These are phyloP conservation scores for Glaciozyma antarctica DNA, from an alignment of 768 basidiomycete species.

Conservation along the genomic window DNA sequence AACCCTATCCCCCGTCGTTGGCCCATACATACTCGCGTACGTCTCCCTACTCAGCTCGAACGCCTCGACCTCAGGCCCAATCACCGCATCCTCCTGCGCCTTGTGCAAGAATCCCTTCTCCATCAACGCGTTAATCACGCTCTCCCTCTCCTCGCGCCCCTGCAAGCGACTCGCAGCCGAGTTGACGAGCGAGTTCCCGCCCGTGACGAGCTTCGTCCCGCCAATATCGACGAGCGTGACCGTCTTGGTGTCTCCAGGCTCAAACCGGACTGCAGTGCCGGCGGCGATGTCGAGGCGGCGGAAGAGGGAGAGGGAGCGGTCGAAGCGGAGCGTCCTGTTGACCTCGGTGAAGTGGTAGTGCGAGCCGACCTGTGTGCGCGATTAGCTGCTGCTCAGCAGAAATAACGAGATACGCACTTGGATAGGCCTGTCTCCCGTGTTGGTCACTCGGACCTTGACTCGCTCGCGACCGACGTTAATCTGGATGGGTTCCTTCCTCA, in stretches of 20 bases:
- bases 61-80: conserved; percentile 38
- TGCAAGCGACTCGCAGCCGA: conserved; percentile 36
- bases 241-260: conserved; percentile 80
- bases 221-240: conserved; percentile 71
- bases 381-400: not conserved
- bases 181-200: conserved; percentile 51
- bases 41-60: conserved; percentile 57
- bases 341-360: conserved; percentile 86
- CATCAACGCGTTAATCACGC: conserved; percentile 40
- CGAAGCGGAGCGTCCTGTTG: conserved; percentile 69
- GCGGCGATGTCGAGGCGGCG: conserved; percentile 85
- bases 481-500: conserved; percentile 51
- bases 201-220: conserved; percentile 60
- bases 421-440: conserved; percentile 85
- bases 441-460: conserved; percentile 65
- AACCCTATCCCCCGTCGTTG: conserved; percentile 80
- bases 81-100: conserved; percentile 54
- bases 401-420: conserved; percentile 47
- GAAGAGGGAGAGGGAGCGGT: conserved; percentile 68
- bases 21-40: conserved; percentile 91
- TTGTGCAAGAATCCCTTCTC: conserved; percentile 61
- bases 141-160: conserved; percentile 24
- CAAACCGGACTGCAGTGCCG: conserved; percentile 92
- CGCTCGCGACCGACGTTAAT: conserved; percentile 68
- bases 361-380: conserved; percentile 60